Evolutionary conservation across 78 protist species (phyloP), one percentile per base, ranked within the genome.

Genomic region (Anaeramoeba ignava): DNA sequence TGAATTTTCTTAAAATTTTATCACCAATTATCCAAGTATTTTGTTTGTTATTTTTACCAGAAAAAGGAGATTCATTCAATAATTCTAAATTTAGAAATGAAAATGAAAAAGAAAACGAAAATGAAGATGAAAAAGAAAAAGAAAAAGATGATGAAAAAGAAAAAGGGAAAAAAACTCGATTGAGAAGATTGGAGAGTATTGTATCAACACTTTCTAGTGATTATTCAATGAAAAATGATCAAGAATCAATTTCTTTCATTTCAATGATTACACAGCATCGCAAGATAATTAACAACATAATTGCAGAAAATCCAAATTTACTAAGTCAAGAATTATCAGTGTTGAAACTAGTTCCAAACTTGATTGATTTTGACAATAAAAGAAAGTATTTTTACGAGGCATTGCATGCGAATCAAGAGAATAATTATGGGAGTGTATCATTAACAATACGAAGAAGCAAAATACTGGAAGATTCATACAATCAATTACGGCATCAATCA

Each of bases 321-420:
- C n/a, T 88, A 17, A 39, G 78, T 0, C 81, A 54, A 8, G 84
- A 87, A 33, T 88, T 82, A 33, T 2, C 85, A 33, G 82, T 91
- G 8, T 41, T 88, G 0, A 80, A 81, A 37, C 3, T 80, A 1
- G n/a, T 80, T 1, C 93, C 93, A 1, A 81, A 81, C 40, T 83
- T 91, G 81, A 54, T 91, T 34, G 93, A 91, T 84, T 91, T 91
- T 40, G 93, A 91, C 84, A 91, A 91, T 85, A 91, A 91, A 87
- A 54, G 87, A 81, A 41, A 87, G 73, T 88, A 83, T 79, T 89
- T 91, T 87, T 83, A 90, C 68, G 80, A 81, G 39, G 83, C 54
- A 42, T 83, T 86, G 85, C 87, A 88, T 78, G n/a, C n/a, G n/a
- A n/a, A 80, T 90, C 39, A 78, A n/a, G n/a, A n/a, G n/a, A n/a